These are phyloP conservation scores for Polygonum aviculare DNA, from an alignment of 148 eudicot species.

Conservation along the genomic window DNA sequence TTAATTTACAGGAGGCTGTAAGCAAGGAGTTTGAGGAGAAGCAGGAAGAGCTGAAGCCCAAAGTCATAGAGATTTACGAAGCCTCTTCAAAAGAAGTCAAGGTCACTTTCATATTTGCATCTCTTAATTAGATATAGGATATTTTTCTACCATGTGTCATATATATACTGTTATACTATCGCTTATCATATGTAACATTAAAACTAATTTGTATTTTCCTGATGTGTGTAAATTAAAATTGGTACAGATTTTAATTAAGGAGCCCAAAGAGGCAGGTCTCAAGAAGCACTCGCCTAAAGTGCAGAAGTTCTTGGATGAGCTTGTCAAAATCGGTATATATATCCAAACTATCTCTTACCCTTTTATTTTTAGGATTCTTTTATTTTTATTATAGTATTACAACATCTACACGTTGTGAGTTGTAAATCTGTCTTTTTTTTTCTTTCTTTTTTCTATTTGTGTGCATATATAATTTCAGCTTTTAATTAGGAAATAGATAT, in stretches of 20 bases:
- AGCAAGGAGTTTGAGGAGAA: conserved; percentile 17
- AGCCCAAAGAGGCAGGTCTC: conserved; percentile 43
- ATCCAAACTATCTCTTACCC: not conserved
- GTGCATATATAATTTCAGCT: not conserved
- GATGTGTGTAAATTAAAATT: not conserved
- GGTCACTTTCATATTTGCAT: not conserved
- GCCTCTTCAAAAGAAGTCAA: conserved; percentile 14
- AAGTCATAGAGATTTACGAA: conserved; percentile 18
- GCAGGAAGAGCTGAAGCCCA: conserved; percentile 13
- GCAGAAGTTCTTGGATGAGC: conserved; percentile 60
- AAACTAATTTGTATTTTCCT: too few relatives aligned
- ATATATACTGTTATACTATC: too few relatives aligned
- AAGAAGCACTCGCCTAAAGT: conserved; percentile 55
- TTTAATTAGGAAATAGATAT: not conserved
- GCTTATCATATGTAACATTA: not conserved
- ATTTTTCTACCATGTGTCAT: too few relatives aligned
- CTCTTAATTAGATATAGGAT: not conserved
- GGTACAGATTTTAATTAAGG: conserved; percentile 49
- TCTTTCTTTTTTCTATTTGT: too few relatives aligned
- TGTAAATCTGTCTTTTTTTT: not conserved
- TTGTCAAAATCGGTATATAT: conserved; percentile 44
- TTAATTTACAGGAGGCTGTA: conserved; percentile 1
- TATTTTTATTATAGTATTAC: not conserved
- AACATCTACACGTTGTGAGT: too few relatives aligned
- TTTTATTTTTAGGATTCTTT: not conserved